Base-by-base conservation (phyloP, 1,139 yeast genomes). In the Taiozyma sp. region DNA sequence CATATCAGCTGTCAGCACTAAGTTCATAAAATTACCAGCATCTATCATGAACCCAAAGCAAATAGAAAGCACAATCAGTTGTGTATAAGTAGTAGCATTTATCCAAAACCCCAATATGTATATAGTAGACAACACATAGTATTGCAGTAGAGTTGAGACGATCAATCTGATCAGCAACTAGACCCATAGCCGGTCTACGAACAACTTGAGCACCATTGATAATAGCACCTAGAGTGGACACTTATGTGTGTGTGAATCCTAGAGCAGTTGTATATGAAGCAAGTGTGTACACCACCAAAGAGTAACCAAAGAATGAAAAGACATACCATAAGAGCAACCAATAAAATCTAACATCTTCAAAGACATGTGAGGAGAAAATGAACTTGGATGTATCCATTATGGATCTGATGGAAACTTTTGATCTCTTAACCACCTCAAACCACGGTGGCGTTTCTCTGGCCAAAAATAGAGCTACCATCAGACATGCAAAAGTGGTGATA, bases 131-230 rank as follows among this genome's bases (percentile, higher is more conserved):
- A 52, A 54, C 29, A 60, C 64, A 43, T 2, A 60, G 46, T 2
- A 68, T 56, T 1, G 83, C 30, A 4, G 39, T 72, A 28, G 75
- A 66, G 62, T 82, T 84, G 45, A 74, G 67, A 53, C 88, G 70
- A 2, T 91, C 93, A 32, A 48, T 37, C 42, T 71, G 67, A 62
- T 85, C 91, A 35, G 83, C 81, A 4, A 75, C 35, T 6, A 70
- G 53, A 0, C 93, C 91, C 62, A 83, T 69, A 2, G 65, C 34
- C 1, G 90, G 90, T 58, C 93, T 71, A 0, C 91, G 91, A n/a
- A 85, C 56, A 6, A 74, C 66, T 64, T 84, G 89, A 2, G 83
- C 82, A 2, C 78, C 81, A 61, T 81, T 82, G 60, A 84, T 68
- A 7, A 82, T 65, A 0, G 88, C 82, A 6, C 87, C 80, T 35